These are phyloP conservation scores for Dendryphion nanum DNA, from an alignment of 2,329 filamentous ascomycete genomes.

Conservation along the genomic window DNA sequence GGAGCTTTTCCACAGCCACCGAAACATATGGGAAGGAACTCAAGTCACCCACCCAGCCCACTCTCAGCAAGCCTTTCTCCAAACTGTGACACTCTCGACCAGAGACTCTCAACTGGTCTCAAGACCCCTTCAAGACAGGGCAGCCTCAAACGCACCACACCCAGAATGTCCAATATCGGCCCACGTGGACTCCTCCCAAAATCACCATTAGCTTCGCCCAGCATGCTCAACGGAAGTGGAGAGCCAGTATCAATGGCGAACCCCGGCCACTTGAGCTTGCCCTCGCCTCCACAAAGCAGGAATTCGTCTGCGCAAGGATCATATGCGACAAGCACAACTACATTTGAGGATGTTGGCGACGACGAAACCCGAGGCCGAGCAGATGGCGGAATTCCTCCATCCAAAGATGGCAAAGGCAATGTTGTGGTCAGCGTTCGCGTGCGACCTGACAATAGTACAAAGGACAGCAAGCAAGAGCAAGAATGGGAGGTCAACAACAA, in stretches of 20 bases:
- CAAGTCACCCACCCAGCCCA: constrained; percentile 61
- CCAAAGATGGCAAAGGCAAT: constrained; percentile 82
- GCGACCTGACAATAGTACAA: constrained; percentile 72
- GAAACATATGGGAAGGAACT: constrained; percentile 58
- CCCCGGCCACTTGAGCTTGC: constrained; percentile 66
- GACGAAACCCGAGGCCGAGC: constrained; percentile 56
- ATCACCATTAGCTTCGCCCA: constrained; percentile 58
- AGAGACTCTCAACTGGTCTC: constrained; percentile 27
- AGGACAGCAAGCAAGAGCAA: constrained; percentile 64
- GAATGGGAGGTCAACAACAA: constrained; percentile 93
- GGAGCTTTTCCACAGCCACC: constrained; percentile 92
- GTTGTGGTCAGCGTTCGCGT: constrained; percentile 94
- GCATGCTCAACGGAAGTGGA: constrained; percentile 74
- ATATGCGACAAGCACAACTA: constrained; percentile 83
- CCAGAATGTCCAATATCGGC: constrained; percentile 46
- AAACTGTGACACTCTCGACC: constrained; percentile 31
- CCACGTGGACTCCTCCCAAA: constrained; percentile 28
- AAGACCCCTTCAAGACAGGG: constrained; percentile 27
- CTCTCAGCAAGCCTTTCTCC: constrained; percentile 50
- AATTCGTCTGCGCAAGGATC: constrained; percentile 92
- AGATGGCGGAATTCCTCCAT: constrained; percentile 20
- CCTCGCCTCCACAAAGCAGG: constrained; percentile 82
- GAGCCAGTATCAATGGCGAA: constrained; percentile 72
- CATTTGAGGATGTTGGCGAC: constrained; percentile 77
- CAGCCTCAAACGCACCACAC: constrained; percentile 51